Evolutionary conservation across 345 rosid genomes (phyloP), one percentile per base, ranked within the genome.

Genomic region (Lenwebbia sp.): DNA sequence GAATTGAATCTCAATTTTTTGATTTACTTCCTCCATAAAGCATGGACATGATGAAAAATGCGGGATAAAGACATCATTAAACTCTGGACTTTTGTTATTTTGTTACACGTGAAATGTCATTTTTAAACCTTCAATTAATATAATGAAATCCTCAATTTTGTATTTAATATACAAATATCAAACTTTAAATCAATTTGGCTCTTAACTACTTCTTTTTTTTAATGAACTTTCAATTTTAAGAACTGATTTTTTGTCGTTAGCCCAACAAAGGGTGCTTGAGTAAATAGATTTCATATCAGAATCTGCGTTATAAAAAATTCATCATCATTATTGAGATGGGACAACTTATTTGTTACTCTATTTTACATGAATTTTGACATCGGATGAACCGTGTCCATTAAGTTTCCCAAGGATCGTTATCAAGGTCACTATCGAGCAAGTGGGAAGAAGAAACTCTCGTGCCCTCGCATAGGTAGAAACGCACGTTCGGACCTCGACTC

Each of bases 71-170:
- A 0, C 76, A 33, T 17, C 1, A 17, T 33, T 65, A 33, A 65
- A 65, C 13, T 33, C 4, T 65, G 25, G 25, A 33, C 13, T 33
- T 65, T 33, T 65, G 37, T 65, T 17, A 65, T 65, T 17, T 1
- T 62, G 30, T 62, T 15, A 30, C 1, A 30, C 41, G 7, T 28
- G 2, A 7, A 62, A 62, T 1, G 11, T 7, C 11, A 30, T 30
- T 62, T 19, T 28, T 7, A 62, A 62, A 62, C 22, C 37, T 33
- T 33, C 0, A 62, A 15, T 33, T 8, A 30, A 33, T 65, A 33
- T 33, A 30, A 8, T 17, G 8, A 33, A 33, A 10, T 17, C 2
- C 4, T 4, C 0, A 0, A 62, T 30, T 0, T 65, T 65, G n/a
- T 33, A 30, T 65, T 65, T 33, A 22, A 23, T 22, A 55, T 9